Percentiles rank a stretch among this genome's conserved stretches.
These are phyloP conservation scores for Climacium dendroides DNA, from an alignment of 225 moss, liverwort and hornwort genomes.

Conservation along the genomic window DNA sequence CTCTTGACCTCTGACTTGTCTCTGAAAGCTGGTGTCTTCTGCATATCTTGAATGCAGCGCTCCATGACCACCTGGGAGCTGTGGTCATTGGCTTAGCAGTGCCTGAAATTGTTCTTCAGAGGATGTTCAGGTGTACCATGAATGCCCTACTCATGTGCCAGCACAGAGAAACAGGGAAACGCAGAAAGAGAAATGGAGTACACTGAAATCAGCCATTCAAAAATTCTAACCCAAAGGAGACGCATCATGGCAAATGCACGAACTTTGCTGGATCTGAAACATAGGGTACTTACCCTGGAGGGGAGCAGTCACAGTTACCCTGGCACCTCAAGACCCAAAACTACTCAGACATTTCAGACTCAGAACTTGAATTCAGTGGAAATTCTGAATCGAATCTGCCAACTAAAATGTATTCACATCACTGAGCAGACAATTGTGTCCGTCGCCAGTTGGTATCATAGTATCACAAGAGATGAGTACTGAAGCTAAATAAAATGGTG, in stretches of 20 bases:
- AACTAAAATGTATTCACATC: constrained; percentile 21
- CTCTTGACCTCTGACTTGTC: background rate
- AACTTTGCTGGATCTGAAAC: background rate
- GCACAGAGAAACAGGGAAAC: background rate
- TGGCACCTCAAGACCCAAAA: background rate
- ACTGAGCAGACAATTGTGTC: constrained; percentile 12
- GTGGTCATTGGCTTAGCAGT: background rate
- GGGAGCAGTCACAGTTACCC: background rate
- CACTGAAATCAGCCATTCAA: background rate
- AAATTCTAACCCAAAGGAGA: background rate
- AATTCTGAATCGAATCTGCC: background rate
- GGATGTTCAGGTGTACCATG: background rate
- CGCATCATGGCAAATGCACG: background rate
- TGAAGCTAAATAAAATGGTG: background rate
- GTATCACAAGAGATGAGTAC: constrained; percentile 1
- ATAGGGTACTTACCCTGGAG: background rate
- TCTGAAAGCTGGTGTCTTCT: background rate
- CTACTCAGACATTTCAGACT: background rate
- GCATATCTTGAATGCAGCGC: background rate
- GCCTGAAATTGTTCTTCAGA: background rate
- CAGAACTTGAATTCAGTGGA: background rate
- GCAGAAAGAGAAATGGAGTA: background rate
- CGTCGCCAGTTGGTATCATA: background rate
- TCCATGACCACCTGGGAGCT: background rate
- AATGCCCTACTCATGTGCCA: background rate